Percentiles rank a stretch among this genome's conserved stretches.
Evolutionary conservation across 371 early-diverging fungal species (phyloP).

Genomic region (Umbelopsis sp.): DNA sequence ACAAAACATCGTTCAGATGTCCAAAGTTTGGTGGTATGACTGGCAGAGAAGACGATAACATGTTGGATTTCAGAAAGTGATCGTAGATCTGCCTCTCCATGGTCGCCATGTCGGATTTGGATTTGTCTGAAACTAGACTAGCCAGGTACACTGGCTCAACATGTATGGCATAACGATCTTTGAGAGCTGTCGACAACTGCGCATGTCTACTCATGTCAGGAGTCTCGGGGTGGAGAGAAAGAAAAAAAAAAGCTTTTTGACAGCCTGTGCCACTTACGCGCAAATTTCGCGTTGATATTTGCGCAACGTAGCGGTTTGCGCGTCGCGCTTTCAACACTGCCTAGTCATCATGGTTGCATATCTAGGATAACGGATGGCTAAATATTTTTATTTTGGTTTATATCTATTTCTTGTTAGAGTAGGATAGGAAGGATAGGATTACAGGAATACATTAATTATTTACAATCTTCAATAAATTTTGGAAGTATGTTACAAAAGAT

Average conservation of each 20-base stretch:
- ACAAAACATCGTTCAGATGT: not conserved
- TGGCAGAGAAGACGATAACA: not conserved
- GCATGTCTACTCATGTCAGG: not conserved
- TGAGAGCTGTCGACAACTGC: not conserved
- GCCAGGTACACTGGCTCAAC: not conserved
- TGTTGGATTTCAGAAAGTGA: not conserved
- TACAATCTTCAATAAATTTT: constrained; percentile 32
- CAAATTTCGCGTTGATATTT: not conserved
- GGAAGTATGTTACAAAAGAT: constrained; percentile 47
- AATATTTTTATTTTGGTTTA: too few relatives aligned
- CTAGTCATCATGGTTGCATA: too few relatives aligned
- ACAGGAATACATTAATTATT: constrained; percentile 12
- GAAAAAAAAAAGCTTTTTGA: not conserved
- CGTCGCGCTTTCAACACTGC: too few relatives aligned
- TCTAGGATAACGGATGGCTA: too few relatives aligned
- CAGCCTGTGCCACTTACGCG: not conserved
- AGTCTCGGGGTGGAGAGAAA: not conserved
- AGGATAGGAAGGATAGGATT: too few relatives aligned
- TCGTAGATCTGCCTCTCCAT: not conserved
- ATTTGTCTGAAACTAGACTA: not conserved
- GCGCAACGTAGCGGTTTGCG: not conserved
- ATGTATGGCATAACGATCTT: not conserved
- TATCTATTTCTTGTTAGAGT: too few relatives aligned
- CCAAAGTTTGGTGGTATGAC: constrained; percentile 3
- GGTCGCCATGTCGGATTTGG: not conserved